A percentile compares a stretch with the other conserved stretches of the same genome.
These are phyloP conservation scores for Macrolepiota albuminosa DNA, from an alignment of 768 basidiomycete genomes.

Conservation along the genomic window DNA sequence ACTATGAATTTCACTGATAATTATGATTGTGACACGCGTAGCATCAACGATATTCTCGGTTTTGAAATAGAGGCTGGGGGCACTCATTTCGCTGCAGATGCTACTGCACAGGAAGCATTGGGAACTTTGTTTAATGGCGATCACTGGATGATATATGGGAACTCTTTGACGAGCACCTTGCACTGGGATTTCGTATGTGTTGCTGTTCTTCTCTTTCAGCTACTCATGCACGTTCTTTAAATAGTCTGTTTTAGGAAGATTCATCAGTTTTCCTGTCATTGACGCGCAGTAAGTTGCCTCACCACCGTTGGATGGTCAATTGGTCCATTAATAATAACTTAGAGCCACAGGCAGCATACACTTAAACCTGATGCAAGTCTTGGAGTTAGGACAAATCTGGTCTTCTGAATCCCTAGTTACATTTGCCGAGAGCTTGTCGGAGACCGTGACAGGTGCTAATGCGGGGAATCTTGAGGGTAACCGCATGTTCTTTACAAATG, in stretches of 20 bases:
- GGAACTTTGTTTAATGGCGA: conserved; percentile 54
- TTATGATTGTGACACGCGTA: conserved; percentile 14
- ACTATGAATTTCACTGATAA: not conserved
- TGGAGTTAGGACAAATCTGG: conserved; percentile 49
- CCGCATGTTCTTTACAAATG: conserved; percentile 57
- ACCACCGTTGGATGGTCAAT: conserved; percentile 10
- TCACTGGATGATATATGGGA: conserved; percentile 67
- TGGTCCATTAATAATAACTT: conserved; percentile 1
- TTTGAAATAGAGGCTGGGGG: conserved; percentile 57
- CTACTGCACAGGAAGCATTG: conserved; percentile 41
- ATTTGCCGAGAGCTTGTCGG: conserved; percentile 34
- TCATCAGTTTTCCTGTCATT: conserved; percentile 17
- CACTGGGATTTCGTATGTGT: conserved; percentile 65
- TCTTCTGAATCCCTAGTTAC: conserved; percentile 33
- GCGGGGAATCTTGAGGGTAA: conserved; percentile 50
- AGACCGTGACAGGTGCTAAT: conserved; percentile 39
- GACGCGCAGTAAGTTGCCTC: conserved; percentile 25
- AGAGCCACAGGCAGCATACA: conserved; percentile 55
- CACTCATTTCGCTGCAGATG: conserved; percentile 49
- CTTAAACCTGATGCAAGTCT: conserved; percentile 49
- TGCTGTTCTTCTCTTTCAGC: not conserved
- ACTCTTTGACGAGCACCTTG: conserved; percentile 46
- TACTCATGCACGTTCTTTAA: conserved; percentile 17
- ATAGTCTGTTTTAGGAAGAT: conserved; percentile 13
- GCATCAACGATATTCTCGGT: conserved; percentile 56